These are phyloP conservation scores for Talaromyces piceae DNA, from an alignment of 2,329 filamentous ascomycete species.

Conservation along the genomic window DNA sequence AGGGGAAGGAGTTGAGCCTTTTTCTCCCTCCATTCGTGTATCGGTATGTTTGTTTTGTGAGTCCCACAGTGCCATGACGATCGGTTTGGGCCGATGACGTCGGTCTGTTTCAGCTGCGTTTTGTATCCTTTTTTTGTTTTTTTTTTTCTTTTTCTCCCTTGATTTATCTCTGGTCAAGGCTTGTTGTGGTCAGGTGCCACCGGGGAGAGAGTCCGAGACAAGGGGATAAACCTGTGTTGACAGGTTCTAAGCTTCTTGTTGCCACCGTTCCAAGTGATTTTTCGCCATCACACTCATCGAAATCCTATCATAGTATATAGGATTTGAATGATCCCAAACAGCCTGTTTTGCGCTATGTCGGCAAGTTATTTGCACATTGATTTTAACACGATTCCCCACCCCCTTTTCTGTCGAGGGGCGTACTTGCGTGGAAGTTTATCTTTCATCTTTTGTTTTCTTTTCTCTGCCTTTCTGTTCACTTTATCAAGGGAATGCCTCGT, in stretches of 20 bases:
- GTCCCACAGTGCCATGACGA: background rate
- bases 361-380: background rate
- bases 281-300: too few relatives aligned
- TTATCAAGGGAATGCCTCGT: too few relatives aligned
- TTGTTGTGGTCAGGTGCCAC: conserved; percentile 5
- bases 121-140: conserved; percentile 7
- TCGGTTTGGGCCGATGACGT: background rate
- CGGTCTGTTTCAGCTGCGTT: conserved; percentile 10
- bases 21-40: background rate
- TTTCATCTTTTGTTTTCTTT: background rate
- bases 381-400: background rate
- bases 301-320: too few relatives aligned
- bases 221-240: too few relatives aligned
- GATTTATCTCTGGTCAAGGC: conserved; percentile 11
- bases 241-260: background rate
- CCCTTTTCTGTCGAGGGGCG: conserved; percentile 1
- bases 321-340: too few relatives aligned
- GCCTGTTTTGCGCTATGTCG: background rate
- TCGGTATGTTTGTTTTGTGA: background rate
- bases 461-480: too few relatives aligned
- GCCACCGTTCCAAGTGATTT: conserved; percentile 4
- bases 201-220: too few relatives aligned
- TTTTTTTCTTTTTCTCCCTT: conserved; percentile 1
- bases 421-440: conserved; percentile 9
- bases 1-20: background rate